Base-by-base conservation (phyloP, 331 rosid genomes). In the Quercus lobata region DNA sequence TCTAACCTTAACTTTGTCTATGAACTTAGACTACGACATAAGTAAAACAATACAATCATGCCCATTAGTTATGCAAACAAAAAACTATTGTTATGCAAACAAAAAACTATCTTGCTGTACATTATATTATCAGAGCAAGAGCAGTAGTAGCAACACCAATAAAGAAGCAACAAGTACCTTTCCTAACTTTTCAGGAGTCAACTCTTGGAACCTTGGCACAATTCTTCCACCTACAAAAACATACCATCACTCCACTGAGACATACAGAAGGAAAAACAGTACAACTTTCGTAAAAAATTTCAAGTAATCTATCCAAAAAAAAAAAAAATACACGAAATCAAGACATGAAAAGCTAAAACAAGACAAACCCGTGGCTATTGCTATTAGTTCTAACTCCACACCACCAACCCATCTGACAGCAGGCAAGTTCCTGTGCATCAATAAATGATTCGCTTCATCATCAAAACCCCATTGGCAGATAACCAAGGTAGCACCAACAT, bases 401-500 rank as follows among this genome's bases (percentile, higher is more conserved):
- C 99, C 99, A 82, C 99, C 99, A 68, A 96, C 99, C 98, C 99
- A 96, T 90, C 99, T 90, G 70, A 93, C 99, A 77, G 99, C 98
- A 16, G 98, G 99, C 82, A 96, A 86, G 84, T 96, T 89, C 82
- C 98, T 90, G 87, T 93, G 91, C 98, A 96, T 93, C 82, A 96
- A 86, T 60, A 96, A 92, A 84, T 96, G 99, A 83, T 96, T 96
- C 83, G 99, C 99, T 84, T 96, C 99, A 85, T 96, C 99, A 83
- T 96, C 99, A 81, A 96, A 96, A 49, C 99, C 99, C 98, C 97
- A 96, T 77, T 96, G 99, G 75, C 99, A 96, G 82, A 96, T 93
- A 73, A 93, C 99, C 84, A 93, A 87, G 70, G 98, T 93, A 78
- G 99, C 97, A 35, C 98, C 99, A 35, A 89, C 97, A 79, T 96